phyloP scores from a whole-genome alignment of 257 asterid species.

The Scutellaria baicalensis region DNA sequence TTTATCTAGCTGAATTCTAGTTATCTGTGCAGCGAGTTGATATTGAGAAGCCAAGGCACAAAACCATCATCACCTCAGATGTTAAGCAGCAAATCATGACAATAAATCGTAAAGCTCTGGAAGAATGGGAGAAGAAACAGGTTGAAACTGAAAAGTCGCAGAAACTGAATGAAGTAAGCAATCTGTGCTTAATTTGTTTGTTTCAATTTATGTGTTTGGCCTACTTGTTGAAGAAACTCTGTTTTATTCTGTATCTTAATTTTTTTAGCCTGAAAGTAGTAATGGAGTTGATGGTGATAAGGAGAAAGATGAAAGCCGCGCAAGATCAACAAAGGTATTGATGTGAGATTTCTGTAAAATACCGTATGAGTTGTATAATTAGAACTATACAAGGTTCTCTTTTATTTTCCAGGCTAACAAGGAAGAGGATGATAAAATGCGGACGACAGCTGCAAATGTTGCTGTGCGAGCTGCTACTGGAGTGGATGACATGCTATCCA shows the following conservation, averaged over 20 bases:
- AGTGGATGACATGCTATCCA: slow-evolving; percentile 82
- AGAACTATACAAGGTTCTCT: not conserved
- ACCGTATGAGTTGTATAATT: not conserved
- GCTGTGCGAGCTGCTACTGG: slow-evolving; percentile 99
- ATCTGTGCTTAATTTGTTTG: slow-evolving; percentile 9
- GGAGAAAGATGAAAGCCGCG: slow-evolving; percentile 76
- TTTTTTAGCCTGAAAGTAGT: slow-evolving; percentile 52
- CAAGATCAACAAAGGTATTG: slow-evolving; percentile 51
- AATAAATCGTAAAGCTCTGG: slow-evolving; percentile 77
- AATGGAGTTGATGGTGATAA: slow-evolving; percentile 66
- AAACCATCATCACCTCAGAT: slow-evolving; percentile 72
- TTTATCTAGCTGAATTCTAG: not conserved
- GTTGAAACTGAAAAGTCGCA: slow-evolving; percentile 75
- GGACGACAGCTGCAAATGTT: slow-evolving; percentile 93
- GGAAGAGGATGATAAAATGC: slow-evolving; percentile 97
- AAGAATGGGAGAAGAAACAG: slow-evolving; percentile 90
- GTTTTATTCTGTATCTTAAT: slow-evolving; percentile 5
- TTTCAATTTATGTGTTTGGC: slow-evolving; percentile 5
- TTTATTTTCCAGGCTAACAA: slow-evolving; percentile 58
- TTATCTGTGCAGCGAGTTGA: slow-evolving; percentile 58
- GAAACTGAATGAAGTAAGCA: slow-evolving; percentile 56
- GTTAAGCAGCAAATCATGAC: slow-evolving; percentile 58
- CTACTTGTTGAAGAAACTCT: not conserved
- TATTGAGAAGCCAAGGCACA: slow-evolving; percentile 82
- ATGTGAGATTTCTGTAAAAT: not conserved